Percentiles rank a stretch among this genome's conserved stretches.
phyloP scores from a whole-genome alignment of 2,329 filamentous ascomycete species.

The Botrytis fabae region DNA sequence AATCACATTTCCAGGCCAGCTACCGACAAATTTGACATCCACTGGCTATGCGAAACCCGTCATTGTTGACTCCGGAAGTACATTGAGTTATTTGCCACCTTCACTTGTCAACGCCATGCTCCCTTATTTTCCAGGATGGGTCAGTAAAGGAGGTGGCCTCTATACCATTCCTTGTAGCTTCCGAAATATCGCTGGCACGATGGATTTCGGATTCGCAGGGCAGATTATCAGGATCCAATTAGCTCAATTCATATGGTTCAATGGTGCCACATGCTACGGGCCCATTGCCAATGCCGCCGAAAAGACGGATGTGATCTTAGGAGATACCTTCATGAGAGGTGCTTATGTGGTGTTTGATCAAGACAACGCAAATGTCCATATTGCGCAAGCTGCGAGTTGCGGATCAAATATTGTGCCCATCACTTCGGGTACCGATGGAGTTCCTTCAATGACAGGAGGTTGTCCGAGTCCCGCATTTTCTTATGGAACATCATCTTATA shows the following conservation, averaged over 20 bases:
- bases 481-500: not conserved
- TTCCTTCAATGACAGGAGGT: slow-evolving; percentile 27
- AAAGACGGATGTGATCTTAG: slow-evolving; percentile 15
- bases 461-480: slow-evolving; percentile 21
- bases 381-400: slow-evolving; percentile 29
- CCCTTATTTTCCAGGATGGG: slow-evolving; percentile 26
- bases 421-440: slow-evolving; percentile 26
- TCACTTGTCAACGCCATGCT: slow-evolving; percentile 26
- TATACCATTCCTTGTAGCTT: slow-evolving; percentile 26
- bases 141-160: slow-evolving; percentile 22
- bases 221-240: slow-evolving; percentile 27
- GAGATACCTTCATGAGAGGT: slow-evolving; percentile 28
- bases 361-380: slow-evolving; percentile 29
- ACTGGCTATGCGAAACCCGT: slow-evolving; percentile 19
- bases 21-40: slow-evolving; percentile 6
- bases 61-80: slow-evolving; percentile 29
- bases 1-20: slow-evolving; percentile 25
- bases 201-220: slow-evolving; percentile 30
- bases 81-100: slow-evolving; percentile 25
- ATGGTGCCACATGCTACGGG: slow-evolving; percentile 22
- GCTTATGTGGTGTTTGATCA: slow-evolving; percentile 33
- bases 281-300: slow-evolving; percentile 16
- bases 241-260: slow-evolving; percentile 28
- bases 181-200: slow-evolving; percentile 16
- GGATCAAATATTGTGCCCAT: slow-evolving; percentile 29